Conservation (phyloP, 345 rosid species). For the Streptanthus diversifolius region DNA sequence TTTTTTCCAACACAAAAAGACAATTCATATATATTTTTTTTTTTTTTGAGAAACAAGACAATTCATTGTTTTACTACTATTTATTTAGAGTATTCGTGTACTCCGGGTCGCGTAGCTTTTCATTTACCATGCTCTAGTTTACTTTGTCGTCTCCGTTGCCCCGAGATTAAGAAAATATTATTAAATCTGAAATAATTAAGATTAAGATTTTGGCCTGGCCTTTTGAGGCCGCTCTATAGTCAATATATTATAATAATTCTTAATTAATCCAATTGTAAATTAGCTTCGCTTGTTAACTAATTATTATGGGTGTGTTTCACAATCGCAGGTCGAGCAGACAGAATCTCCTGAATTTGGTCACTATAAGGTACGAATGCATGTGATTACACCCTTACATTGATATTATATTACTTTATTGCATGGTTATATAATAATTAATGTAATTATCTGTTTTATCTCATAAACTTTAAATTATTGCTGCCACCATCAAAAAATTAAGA, state of each 20-base stretch:
- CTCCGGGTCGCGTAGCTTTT: neutral
- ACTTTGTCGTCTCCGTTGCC: constrained; percentile 3
- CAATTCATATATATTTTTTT: no score
- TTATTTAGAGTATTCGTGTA: neutral
- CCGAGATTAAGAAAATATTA: neutral
- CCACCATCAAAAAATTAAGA: neutral
- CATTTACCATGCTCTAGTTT: constrained; percentile 1
- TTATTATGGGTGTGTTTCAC: constrained; percentile 1
- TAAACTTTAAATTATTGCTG: neutral
- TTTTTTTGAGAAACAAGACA: no score
- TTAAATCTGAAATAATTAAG: neutral
- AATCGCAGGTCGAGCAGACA: constrained; percentile 5
- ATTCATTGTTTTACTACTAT: no score
- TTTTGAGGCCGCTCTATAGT: constrained; percentile 21
- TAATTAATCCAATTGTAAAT: constrained; percentile 2
- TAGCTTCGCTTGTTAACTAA: neutral
- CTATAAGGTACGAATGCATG: constrained; percentile 18
- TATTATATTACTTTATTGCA: neutral
- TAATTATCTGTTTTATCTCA: neutral
- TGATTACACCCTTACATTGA: constrained; percentile 11
- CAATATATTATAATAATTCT: constrained; percentile 1
- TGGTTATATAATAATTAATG: neutral
- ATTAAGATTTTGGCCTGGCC: neutral
- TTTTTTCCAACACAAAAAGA: no score
- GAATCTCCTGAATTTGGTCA: constrained; percentile 22